These are phyloP conservation scores for Drechslerella dactyloides DNA, from an alignment of 2,329 filamentous ascomycete species.

Conservation along the genomic window DNA sequence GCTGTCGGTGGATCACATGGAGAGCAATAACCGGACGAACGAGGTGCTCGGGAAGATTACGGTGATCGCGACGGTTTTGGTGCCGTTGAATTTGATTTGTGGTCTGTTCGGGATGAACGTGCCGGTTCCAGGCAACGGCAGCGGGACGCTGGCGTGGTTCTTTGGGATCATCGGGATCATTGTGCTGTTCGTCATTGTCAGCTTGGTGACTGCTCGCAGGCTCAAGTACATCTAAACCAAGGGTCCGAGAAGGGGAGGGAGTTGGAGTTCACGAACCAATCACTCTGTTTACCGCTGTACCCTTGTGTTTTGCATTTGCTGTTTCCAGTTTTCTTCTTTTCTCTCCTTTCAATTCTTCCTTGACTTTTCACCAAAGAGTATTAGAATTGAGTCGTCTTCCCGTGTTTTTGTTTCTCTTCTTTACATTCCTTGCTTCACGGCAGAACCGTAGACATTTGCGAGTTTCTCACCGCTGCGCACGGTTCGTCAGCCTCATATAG, in stretches of 20 bases:
- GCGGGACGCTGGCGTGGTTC: slow-evolving; percentile 80
- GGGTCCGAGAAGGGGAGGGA: background rate
- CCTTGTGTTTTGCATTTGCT: slow-evolving; percentile 11
- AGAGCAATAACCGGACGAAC: slow-evolving; percentile 87
- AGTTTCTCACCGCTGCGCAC: background rate
- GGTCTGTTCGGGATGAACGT: slow-evolving; percentile 99
- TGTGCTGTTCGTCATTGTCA: slow-evolving; percentile 35
- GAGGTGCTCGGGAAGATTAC: slow-evolving; percentile 94
- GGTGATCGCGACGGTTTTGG: slow-evolving; percentile 91
- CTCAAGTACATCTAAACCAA: slow-evolving; percentile 42
- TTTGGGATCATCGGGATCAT: slow-evolving; percentile 62
- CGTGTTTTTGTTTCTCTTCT: slow-evolving; percentile 9
- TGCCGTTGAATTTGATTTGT: slow-evolving; percentile 99
- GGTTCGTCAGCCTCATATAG: background rate
- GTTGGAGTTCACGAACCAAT: background rate
- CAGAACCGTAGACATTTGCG: slow-evolving; percentile 23
- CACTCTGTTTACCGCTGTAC: background rate
- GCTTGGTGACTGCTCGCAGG: slow-evolving; percentile 29
- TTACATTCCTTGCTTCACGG: slow-evolving; percentile 41
- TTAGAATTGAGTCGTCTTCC: background rate
- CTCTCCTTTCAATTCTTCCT: background rate
- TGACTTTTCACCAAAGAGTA: background rate
- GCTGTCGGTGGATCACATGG: slow-evolving; percentile 79
- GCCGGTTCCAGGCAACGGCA: slow-evolving; percentile 88
- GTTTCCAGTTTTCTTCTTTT: background rate